A percentile compares a stretch with the other conserved stretches of the same genome.
These are phyloP conservation scores for Penicillium tannophilum DNA, from an alignment of 495 filamentous ascomycete genomes.

Conservation along the genomic window DNA sequence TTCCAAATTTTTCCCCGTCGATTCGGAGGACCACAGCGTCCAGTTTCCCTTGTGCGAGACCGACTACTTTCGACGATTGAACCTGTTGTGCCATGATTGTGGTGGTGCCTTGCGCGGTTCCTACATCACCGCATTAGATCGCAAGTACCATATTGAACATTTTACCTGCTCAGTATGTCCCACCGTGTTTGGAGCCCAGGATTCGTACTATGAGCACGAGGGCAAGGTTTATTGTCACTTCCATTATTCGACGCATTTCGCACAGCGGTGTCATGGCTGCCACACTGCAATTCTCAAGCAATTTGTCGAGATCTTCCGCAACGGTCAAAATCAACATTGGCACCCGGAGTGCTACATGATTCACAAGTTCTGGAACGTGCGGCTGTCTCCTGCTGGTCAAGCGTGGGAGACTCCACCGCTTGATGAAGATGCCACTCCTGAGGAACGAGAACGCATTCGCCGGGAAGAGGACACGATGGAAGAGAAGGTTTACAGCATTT, in stretches of 20 bases:
- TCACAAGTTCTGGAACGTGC: slow-evolving; percentile 99
- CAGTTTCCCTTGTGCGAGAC: slow-evolving; percentile 98
- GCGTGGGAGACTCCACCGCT: slow-evolving; percentile 50
- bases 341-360: slow-evolving; percentile 99
- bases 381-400: slow-evolving; percentile 64
- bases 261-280: slow-evolving; percentile 93
- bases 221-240: slow-evolving; percentile 97
- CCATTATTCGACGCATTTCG: slow-evolving; percentile 97
- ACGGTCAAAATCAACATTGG: slow-evolving; percentile 98
- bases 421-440: slow-evolving; percentile 67
- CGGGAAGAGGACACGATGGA: slow-evolving; percentile 93
- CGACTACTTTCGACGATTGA: slow-evolving; percentile 93
- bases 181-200: slow-evolving; percentile 94
- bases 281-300: slow-evolving; percentile 98
- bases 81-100: slow-evolving; percentile 88
- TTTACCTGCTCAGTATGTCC: slow-evolving; percentile 98
- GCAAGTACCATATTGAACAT: slow-evolving; percentile 98
- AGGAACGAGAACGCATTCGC: slow-evolving; percentile 73
- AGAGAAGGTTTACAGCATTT: slow-evolving; percentile 96
- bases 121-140: slow-evolving; percentile 96
- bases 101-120: slow-evolving; percentile 93
- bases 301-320: slow-evolving; percentile 98
- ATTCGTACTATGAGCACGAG: slow-evolving; percentile 99
- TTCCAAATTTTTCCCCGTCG: slow-evolving; percentile 97
- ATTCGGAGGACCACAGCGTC: slow-evolving; percentile 78